Conservation (phyloP, 768 basidiomycete species). For the Sporobolomyces phaffii region DNA sequence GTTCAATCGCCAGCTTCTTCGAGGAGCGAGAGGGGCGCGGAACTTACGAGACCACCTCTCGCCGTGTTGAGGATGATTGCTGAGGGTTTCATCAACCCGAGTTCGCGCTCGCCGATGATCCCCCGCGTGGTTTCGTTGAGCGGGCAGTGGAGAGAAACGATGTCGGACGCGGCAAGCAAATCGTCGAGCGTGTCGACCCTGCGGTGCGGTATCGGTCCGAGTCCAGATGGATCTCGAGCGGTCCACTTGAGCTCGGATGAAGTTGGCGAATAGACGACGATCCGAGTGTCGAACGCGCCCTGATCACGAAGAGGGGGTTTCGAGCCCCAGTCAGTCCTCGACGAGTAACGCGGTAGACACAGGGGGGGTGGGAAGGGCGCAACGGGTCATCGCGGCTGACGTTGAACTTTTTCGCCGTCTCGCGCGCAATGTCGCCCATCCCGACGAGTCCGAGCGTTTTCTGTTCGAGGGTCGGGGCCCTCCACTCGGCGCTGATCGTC, state of each 20-base stretch:
- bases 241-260: constrained; percentile 55
- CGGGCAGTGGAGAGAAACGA: constrained; percentile 61
- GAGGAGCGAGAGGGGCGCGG: neutral
- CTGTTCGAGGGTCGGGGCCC: constrained; percentile 43
- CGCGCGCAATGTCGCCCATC: constrained; percentile 55
- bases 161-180: constrained; percentile 55
- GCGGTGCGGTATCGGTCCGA: constrained; percentile 40
- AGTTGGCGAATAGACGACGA: constrained; percentile 63
- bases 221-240: constrained; percentile 53
- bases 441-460: constrained; percentile 59
- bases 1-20: neutral
- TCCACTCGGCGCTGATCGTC: constrained; percentile 2
- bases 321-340: no score
- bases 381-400: no score
- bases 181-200: constrained; percentile 52
- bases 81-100: constrained; percentile 56
- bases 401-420: constrained; percentile 53
- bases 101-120: constrained; percentile 53
- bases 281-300: constrained; percentile 55
- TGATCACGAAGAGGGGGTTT: constrained; percentile 48
- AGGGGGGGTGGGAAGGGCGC: no score
- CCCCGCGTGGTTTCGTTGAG: constrained; percentile 54
- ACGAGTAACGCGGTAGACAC: no score
- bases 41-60: constrained; percentile 56
- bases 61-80: constrained; percentile 63